These are phyloP conservation scores for Tricholoma furcatifolium DNA, from an alignment of 768 basidiomycete species.

Conservation along the genomic window DNA sequence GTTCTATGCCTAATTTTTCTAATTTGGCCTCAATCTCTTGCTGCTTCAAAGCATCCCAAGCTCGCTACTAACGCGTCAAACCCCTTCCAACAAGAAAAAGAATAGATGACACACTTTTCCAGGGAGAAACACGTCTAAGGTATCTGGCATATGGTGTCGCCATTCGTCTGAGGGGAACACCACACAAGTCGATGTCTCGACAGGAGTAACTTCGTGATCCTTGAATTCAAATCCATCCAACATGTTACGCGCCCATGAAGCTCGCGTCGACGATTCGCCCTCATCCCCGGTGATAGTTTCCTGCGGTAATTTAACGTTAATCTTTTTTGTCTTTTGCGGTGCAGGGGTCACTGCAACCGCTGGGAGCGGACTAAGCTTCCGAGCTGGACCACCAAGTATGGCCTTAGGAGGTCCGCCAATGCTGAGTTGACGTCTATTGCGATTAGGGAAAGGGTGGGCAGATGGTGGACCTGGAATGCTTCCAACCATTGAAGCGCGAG, in stretches of 20 bases:
- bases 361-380: slow-evolving; percentile 71
- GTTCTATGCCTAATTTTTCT: slow-evolving; percentile 77
- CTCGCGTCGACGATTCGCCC: slow-evolving; percentile 38
- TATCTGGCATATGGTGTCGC: slow-evolving; percentile 56
- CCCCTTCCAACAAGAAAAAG: background rate
- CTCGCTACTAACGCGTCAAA: slow-evolving; percentile 40
- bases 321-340: slow-evolving; percentile 60
- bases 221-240: slow-evolving; percentile 27
- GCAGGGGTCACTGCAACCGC: slow-evolving; percentile 27
- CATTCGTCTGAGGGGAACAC: slow-evolving; percentile 64
- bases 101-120: slow-evolving; percentile 54
- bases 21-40: slow-evolving; percentile 79
- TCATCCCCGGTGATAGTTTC: slow-evolving; percentile 52
- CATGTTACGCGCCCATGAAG: slow-evolving; percentile 64
- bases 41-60: slow-evolving; percentile 75
- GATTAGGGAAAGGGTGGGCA: slow-evolving; percentile 51
- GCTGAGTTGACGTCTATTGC: slow-evolving; percentile 69
- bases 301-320: slow-evolving; percentile 69
- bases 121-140: slow-evolving; percentile 80
- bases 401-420: slow-evolving; percentile 91
- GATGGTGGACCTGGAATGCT: slow-evolving; percentile 29
- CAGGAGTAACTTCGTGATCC: slow-evolving; percentile 20
- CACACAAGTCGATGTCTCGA: slow-evolving; percentile 45
- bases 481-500: slow-evolving; percentile 47
- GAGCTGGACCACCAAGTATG: slow-evolving; percentile 73